phyloP scores from a whole-genome alignment of 1,139 yeast species.

The Blastobotrys proliferans region DNA sequence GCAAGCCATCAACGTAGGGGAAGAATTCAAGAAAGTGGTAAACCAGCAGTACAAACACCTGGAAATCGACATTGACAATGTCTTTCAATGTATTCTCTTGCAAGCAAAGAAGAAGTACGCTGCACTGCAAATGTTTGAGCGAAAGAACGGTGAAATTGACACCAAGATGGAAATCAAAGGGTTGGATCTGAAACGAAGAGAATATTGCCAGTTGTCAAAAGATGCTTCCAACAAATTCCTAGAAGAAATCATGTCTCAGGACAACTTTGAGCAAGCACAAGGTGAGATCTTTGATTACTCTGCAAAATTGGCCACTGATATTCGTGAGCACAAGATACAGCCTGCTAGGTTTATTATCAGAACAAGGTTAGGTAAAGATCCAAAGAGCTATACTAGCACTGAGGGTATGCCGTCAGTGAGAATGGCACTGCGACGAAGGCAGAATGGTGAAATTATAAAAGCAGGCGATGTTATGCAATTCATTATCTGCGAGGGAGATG shows the following conservation, averaged over 20 bases:
- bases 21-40: constrained; percentile 75
- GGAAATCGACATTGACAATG: constrained; percentile 94
- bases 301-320: constrained; percentile 54
- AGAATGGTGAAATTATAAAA: constrained; percentile 76
- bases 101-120: constrained; percentile 99
- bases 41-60: constrained; percentile 82
- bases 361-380: constrained; percentile 40
- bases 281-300: constrained; percentile 69
- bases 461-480: constrained; percentile 90
- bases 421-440: constrained; percentile 77
- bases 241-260: constrained; percentile 64
- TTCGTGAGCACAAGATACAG: constrained; percentile 58
- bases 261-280: constrained; percentile 75
- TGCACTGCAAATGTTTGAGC: constrained; percentile 59
- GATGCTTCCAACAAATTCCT: constrained; percentile 78
- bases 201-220: constrained; percentile 87
- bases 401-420: constrained; percentile 87
- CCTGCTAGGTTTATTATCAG: constrained; percentile 51
- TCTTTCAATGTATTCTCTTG: constrained; percentile 75
- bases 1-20: constrained; percentile 81
- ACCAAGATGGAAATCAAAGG: constrained; percentile 85
- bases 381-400: constrained; percentile 44
- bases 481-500: constrained; percentile 55
- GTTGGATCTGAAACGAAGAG: constrained; percentile 95
- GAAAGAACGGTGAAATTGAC: constrained; percentile 45